Percentiles rank a stretch among this genome's conserved stretches.
phyloP scores from a whole-genome alignment of 148 eudicot species.

The Euryodendron excelsum region DNA sequence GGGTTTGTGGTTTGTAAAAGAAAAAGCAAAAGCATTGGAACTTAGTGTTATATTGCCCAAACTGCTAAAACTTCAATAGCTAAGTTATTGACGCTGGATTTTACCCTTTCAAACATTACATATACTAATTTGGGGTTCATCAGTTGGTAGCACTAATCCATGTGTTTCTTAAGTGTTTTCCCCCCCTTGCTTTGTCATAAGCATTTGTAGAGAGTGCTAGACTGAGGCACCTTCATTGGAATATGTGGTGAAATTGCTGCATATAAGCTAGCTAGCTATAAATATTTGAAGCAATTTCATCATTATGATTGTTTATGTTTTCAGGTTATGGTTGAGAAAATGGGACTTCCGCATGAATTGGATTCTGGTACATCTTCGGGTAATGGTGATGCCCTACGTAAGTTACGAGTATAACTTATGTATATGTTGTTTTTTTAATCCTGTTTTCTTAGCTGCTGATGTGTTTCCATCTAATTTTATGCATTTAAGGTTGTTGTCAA shows the following conservation, averaged over 20 bases:
- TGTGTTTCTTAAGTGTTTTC: background rate
- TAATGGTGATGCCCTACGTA: slow-evolving; percentile 45
- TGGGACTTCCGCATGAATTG: slow-evolving; percentile 62
- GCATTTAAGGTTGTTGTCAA: slow-evolving; percentile 49
- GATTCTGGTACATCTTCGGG: slow-evolving; percentile 29
- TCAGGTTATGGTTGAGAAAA: slow-evolving; percentile 78
- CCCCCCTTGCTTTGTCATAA: background rate
- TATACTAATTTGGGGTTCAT: background rate
- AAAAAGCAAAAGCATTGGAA: background rate
- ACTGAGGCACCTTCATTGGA: background rate
- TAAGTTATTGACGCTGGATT: background rate
- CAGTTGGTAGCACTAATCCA: background rate
- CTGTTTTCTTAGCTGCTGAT: slow-evolving; percentile 5
- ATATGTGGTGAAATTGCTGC: slow-evolving; percentile 1
- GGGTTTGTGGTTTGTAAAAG: background rate
- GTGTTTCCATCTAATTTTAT: slow-evolving; percentile 11
- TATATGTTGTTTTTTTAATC: background rate
- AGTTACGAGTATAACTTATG: slow-evolving; percentile 8
- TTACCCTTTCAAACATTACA: background rate
- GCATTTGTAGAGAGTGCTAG: background rate
- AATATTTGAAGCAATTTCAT: background rate
- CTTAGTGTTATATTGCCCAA: too few species aligned
- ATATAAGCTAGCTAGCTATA: background rate
- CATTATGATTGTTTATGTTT: slow-evolving; percentile 13
- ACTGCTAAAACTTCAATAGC: background rate